Conservation (phyloP, 2,329 filamentous ascomycete species). For the Sporothrix luriei region DNA sequence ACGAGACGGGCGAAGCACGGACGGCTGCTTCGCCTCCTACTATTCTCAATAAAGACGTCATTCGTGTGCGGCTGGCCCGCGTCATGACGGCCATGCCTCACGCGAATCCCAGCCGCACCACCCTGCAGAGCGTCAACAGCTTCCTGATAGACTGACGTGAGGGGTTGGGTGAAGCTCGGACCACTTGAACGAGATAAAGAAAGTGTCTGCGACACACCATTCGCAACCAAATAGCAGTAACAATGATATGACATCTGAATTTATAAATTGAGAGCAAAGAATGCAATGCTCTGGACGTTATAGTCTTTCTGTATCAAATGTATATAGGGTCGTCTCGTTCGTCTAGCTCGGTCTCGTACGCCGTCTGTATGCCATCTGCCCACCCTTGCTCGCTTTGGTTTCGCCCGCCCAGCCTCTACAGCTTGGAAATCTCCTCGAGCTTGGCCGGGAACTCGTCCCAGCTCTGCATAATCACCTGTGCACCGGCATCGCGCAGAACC, state of each 20-base stretch:
- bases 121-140: slow-evolving; percentile 87
- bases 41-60: slow-evolving; percentile 69
- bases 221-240: slow-evolving; percentile 22
- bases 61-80: slow-evolving; percentile 76
- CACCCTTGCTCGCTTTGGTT: neutral
- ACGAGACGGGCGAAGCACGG: slow-evolving; percentile 49
- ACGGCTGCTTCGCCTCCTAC: neutral
- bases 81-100: slow-evolving; percentile 78
- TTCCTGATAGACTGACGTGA: slow-evolving; percentile 69
- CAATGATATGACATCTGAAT: neutral
- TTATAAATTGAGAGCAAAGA: neutral
- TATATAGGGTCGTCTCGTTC: neutral
- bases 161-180: neutral
- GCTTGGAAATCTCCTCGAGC: slow-evolving; percentile 53
- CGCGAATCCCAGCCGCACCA: slow-evolving; percentile 80
- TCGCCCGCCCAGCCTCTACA: slow-evolving; percentile 30
- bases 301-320: neutral
- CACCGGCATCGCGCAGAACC: slow-evolving; percentile 62
- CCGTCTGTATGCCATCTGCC: neutral
- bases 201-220: neutral
- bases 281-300: neutral
- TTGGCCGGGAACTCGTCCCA: slow-evolving; percentile 59
- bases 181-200: too few relatives aligned
- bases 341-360: neutral
- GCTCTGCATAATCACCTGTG: slow-evolving; percentile 62